A percentile compares a stretch with the other conserved stretches of the same genome.
These are phyloP conservation scores for Ascoidea asiatica DNA, from an alignment of 805 yeast species.

Conservation along the genomic window DNA sequence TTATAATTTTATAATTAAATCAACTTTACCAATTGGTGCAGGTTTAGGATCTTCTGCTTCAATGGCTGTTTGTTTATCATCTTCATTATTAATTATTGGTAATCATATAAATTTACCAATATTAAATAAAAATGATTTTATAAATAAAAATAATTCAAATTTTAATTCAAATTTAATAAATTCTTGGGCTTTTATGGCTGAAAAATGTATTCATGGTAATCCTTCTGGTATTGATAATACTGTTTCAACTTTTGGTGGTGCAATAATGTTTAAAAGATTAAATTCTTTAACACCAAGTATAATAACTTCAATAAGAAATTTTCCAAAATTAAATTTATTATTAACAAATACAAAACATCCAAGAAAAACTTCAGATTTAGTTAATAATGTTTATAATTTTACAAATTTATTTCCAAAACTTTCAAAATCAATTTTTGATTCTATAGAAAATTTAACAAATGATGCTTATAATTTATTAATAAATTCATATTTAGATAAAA, in stretches of 20 bases:
- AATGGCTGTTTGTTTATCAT: slow-evolving; percentile 67
- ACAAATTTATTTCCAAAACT: slow-evolving; percentile 40
- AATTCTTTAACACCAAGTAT: slow-evolving; percentile 40
- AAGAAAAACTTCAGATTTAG: slow-evolving; percentile 73
- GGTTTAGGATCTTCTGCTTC: slow-evolving; percentile 95
- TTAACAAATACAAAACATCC: slow-evolving; percentile 83
- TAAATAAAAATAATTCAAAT: slow-evolving; percentile 17
- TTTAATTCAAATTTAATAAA: slow-evolving; percentile 62
- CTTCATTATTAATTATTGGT: slow-evolving; percentile 56
- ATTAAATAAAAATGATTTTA: slow-evolving; percentile 21
- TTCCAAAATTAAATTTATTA: slow-evolving; percentile 63
- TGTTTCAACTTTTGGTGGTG: slow-evolving; percentile 93
- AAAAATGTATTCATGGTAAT: slow-evolving; percentile 89
- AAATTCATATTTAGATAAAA: slow-evolving; percentile 31
- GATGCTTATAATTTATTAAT: slow-evolving; percentile 60
- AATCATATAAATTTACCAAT: slow-evolving; percentile 32
- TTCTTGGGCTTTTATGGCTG: slow-evolving; percentile 85
- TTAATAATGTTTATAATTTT: slow-evolving; percentile 55
- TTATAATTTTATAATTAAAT: slow-evolving; percentile 50
- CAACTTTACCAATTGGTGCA: slow-evolving; percentile 90
- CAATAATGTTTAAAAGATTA: slow-evolving; percentile 71
- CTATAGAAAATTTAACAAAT: slow-evolving; percentile 62
- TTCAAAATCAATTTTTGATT: slow-evolving; percentile 44
- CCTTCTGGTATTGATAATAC: slow-evolving; percentile 97
- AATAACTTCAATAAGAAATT: slow-evolving; percentile 54